Evolutionary conservation across 805 yeast species (phyloP).

Genomic region (Cyberlindnera saturnus): DNA sequence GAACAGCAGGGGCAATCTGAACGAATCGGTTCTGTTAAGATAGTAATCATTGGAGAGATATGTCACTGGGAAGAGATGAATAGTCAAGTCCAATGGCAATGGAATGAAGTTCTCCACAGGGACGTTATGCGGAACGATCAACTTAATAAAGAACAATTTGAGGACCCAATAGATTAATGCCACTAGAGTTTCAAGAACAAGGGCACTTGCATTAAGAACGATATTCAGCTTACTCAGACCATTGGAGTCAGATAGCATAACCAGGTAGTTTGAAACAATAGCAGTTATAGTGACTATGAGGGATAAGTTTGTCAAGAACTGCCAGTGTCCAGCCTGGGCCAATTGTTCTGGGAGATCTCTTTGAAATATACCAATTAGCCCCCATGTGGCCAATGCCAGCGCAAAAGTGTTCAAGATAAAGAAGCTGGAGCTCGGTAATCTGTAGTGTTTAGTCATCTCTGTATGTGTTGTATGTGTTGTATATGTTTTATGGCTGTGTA

Average conservation of each 20-base stretch:
- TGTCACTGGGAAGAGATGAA: slow-evolving; percentile 55
- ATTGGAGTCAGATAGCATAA: slow-evolving; percentile 3
- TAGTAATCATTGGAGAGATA: slow-evolving; percentile 51
- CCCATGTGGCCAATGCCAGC: background rate
- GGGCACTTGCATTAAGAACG: slow-evolving; percentile 39
- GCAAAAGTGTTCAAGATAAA: background rate
- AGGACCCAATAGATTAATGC: slow-evolving; percentile 66
- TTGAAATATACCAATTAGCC: background rate
- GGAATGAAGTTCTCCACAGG: slow-evolving; percentile 34
- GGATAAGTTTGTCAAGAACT: slow-evolving; percentile 67
- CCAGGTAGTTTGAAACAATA: slow-evolving; percentile 35
- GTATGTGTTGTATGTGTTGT: no score
- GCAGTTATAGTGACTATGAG: slow-evolving; percentile 37
- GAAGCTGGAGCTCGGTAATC: background rate
- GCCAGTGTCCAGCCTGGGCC: slow-evolving; percentile 58
- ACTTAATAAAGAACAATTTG: slow-evolving; percentile 41
- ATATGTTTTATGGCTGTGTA: no score
- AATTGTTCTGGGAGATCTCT: slow-evolving; percentile 42
- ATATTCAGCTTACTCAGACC: slow-evolving; percentile 3
- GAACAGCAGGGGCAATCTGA: slow-evolving; percentile 25
- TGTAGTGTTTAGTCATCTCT: no score
- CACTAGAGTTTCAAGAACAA: slow-evolving; percentile 56
- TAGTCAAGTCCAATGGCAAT: slow-evolving; percentile 43
- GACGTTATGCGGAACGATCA: slow-evolving; percentile 36
- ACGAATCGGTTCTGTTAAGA: slow-evolving; percentile 43